Conservation (phyloP, 805 yeast genomes). For the Metschnikowia colocasiae region DNA sequence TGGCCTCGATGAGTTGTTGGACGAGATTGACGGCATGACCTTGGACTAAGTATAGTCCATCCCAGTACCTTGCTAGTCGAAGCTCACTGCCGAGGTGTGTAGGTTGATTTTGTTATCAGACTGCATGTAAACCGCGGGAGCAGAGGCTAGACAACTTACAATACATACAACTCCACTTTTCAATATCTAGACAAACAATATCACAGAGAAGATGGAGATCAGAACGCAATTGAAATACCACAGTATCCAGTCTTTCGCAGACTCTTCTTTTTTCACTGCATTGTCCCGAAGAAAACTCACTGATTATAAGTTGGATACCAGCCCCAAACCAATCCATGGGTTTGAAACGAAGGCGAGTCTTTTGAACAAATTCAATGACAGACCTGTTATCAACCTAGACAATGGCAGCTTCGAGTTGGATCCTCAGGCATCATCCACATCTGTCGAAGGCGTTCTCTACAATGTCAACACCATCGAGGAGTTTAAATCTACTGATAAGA, state of each 20-base stretch:
- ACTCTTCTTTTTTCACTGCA: conserved; percentile 79
- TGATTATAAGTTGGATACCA: conserved; percentile 59
- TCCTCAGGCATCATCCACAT: conserved; percentile 8
- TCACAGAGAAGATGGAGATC: neutral
- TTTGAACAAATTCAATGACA: conserved; percentile 33
- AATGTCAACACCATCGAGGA: conserved; percentile 86
- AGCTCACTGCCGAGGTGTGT: neutral
- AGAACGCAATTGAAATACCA: conserved; percentile 32
- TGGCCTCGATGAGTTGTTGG: conserved; percentile 87
- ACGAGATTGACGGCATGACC: conserved; percentile 92
- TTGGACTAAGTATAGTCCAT: conserved; percentile 51
- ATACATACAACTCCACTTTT: neutral
- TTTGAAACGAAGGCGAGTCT: conserved; percentile 32
- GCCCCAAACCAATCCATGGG: conserved; percentile 44
- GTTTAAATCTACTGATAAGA: conserved; percentile 69
- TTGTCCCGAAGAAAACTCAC: conserved; percentile 73
- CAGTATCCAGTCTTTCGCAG: conserved; percentile 69
- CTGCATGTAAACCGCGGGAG: conserved; percentile 2
- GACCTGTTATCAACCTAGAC: conserved; percentile 35
- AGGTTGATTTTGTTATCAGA: neutral
- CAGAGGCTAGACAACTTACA: neutral
- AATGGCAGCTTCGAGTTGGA: conserved; percentile 27
- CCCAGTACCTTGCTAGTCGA: neutral
- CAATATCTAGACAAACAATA: neutral
- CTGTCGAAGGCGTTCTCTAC: conserved; percentile 31